Conservation (phyloP, 306 rosid genomes). For the Ziziphus jujuba region DNA sequence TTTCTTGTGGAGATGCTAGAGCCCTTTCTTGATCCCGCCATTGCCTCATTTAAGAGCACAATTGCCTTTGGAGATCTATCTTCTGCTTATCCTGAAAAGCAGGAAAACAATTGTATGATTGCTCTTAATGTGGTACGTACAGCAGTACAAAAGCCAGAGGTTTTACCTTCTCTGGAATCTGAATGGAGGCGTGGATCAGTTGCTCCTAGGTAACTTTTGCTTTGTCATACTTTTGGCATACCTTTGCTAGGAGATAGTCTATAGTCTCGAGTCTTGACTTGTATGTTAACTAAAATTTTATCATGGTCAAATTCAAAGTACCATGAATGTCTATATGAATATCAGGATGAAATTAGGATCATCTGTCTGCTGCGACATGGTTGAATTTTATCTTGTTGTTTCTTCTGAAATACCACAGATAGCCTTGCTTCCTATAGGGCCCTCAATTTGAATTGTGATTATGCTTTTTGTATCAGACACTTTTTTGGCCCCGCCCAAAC, state of each 20-base stretch:
- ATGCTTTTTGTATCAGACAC: neutral
- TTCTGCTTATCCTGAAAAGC: constrained; percentile 65
- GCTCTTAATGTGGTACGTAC: constrained; percentile 75
- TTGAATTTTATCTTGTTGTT: constrained; percentile 9
- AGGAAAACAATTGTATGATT: constrained; percentile 61
- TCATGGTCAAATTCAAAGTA: neutral
- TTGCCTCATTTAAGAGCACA: constrained; percentile 61
- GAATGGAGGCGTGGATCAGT: constrained; percentile 92
- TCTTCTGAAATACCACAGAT: neutral
- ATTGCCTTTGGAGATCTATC: constrained; percentile 80
- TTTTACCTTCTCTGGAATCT: constrained; percentile 85
- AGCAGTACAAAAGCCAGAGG: constrained; percentile 82
- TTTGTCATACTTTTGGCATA: constrained; percentile 4
- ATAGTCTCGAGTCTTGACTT: constrained; percentile 1
- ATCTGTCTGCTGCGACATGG: neutral
- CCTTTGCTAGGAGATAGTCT: constrained; percentile 6
- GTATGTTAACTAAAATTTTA: neutral
- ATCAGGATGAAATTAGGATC: neutral
- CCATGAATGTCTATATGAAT: constrained; percentile 1
- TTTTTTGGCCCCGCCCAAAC: no score
- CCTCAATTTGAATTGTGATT: constrained; percentile 1
- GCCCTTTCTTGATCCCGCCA: constrained; percentile 89
- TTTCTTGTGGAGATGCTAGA: constrained; percentile 96
- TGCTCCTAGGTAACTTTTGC: constrained; percentile 71
- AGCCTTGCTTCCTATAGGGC: neutral